These are phyloP conservation scores for Lyophyllum shimeji DNA, from an alignment of 768 basidiomycete genomes.

Conservation along the genomic window DNA sequence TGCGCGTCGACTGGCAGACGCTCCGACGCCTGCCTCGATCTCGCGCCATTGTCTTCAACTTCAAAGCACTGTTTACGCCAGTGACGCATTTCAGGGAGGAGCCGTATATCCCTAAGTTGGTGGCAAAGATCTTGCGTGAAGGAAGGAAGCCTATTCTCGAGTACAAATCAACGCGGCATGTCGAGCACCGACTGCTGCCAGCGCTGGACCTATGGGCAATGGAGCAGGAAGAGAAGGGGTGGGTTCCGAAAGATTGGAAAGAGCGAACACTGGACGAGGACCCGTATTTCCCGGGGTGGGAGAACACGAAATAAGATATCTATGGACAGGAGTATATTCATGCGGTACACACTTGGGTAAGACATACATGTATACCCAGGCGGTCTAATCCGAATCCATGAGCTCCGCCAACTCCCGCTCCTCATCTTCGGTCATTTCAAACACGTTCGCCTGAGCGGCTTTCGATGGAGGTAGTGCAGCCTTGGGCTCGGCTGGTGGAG, in stretches of 20 bases:
- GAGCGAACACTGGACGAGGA: conserved; percentile 49
- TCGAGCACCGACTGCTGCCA: conserved; percentile 45
- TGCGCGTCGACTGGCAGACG: conserved; percentile 59
- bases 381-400: conserved; percentile 32
- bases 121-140: conserved; percentile 43
- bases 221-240: conserved; percentile 47
- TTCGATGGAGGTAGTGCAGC: conserved; percentile 14
- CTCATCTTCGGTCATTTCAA: conserved; percentile 81
- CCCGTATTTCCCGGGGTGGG: conserved; percentile 52
- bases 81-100: conserved; percentile 41
- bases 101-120: conserved; percentile 45
- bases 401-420: conserved; percentile 87
- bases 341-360: neutral
- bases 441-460: conserved; percentile 18
- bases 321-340: no score
- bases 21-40: conserved; percentile 48
- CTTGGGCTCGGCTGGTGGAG: conserved; percentile 17
- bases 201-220: conserved; percentile 43
- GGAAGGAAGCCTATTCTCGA: conserved; percentile 36
- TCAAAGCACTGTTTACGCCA: conserved; percentile 54
- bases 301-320: conserved; percentile 5
- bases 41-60: conserved; percentile 51
- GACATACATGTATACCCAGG: neutral
- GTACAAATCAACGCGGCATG: conserved; percentile 42
- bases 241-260: conserved; percentile 48